Evolutionary conservation across 768 basidiomycete species (phyloP), one percentile per base, ranked within the genome.

Genomic region (Inosperma sp.): DNA sequence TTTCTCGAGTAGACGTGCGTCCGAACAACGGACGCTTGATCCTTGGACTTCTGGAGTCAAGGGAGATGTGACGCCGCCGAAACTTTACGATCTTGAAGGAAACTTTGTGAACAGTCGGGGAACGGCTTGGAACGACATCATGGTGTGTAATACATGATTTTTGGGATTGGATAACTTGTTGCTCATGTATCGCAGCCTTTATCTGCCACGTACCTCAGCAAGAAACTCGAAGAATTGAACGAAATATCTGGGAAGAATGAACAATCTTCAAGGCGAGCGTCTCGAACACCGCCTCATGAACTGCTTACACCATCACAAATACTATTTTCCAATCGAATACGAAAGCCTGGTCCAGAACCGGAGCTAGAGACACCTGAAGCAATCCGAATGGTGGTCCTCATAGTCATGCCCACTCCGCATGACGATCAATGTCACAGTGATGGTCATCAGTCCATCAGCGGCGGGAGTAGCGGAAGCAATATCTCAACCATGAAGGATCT

Each of bases 1-100:
- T 19, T 42, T 60, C 23, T 55, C 66, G 31, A 60, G 69, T 26
- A 57, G 69, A n/a, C 59, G 57, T 30, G 49, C 48, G 7, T 45
- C 56, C 27, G 35, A 61, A 41, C 54, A 57, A 7, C 55, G n/a
- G 34, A 30, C 56, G 19, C 51, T 61, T 53, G 61, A 57, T 12
- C 58, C 56, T 27, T 60, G 61, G 58, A 50, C 52, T 14, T 37
- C 49, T 33, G 40, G 39, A 22, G 10, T 40, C 23, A 45, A 22
- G 42, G 50, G 44, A 30, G 23, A 53, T 46, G 46, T 34, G 17
- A 41, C 29, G 27, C 44, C 42, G 23, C 61, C 63, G 5, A 42
- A 35, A 22, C 39, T 62, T 25, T 56, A 56, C 21, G n/a, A n/a
- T n/a, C n/a, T n/a, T n/a, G 64, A 60, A 34, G 19, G 22, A 9